Evolutionary conservation across 169 alveolate genomes (phyloP), one percentile per base, ranked within the genome.

Genomic region (Plasmodium chabaudi): DNA sequence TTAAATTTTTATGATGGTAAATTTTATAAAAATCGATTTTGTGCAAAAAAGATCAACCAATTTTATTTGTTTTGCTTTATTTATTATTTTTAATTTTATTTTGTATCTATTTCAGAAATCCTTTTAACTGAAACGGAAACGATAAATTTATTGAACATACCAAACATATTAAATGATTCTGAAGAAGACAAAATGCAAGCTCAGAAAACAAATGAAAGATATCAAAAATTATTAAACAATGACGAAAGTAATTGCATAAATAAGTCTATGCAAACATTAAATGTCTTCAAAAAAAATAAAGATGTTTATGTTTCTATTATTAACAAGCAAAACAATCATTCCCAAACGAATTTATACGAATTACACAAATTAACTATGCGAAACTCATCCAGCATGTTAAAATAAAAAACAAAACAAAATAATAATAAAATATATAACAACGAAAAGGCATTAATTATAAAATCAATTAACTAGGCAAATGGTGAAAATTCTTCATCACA

Each of bases 301-400:
- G 89, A 61, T 21, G 79, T 79, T 13, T 79, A 53, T 65, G 89
- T 79, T 15, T 79, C 89, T 59, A 79, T 82, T 49, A 67, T 79
- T 67, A 79, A 53, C 72, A 79, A 79, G 27, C 89, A 79, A 71
- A 67, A 68, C 53, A 79, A 55, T 55, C 53, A 72, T 55, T 27
- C 89, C 53, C 89, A 79, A 60, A 79, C 89, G 46, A 79, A 79
- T 61, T 67, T 79, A 67, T 70, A 79, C 59, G 82, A 79, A 79
- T 61, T 79, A 60, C 72, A 79, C 34, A 79, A 79, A 15, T 27
- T 79, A 17, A 51, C 72, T 10, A 64, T 79, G 23, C 49, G 77
- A 57, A 79, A 55, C 44, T 72, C 89, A 4, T 51, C 82, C n/a
- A 59, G 67, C 72, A 67, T 67, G 89, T 79, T 39, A 77, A 61